Evolutionary conservation across 2,329 filamentous ascomycete species (phyloP).

Genomic region (Fusarium sp.): DNA sequence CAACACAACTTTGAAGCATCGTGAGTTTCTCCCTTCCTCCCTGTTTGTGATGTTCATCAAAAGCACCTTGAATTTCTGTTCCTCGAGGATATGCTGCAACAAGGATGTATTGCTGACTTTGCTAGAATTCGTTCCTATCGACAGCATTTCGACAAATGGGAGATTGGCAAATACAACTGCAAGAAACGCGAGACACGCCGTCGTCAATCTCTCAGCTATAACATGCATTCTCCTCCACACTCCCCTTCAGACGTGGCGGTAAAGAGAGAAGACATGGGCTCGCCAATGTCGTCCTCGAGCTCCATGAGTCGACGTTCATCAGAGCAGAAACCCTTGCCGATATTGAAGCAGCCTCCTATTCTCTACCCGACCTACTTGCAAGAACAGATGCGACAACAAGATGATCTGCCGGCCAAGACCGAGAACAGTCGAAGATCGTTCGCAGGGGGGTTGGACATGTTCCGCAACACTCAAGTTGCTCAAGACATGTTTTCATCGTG

Average conservation of each 20-base stretch:
- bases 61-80: neutral
- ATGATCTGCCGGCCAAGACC: conserved; percentile 17
- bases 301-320: conserved; percentile 31
- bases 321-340: conserved; percentile 36
- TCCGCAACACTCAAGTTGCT: conserved; percentile 7
- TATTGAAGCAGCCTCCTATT: conserved; percentile 10
- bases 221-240: conserved; percentile 33
- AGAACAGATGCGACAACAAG: conserved; percentile 7
- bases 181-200: conserved; percentile 48
- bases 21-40: conserved; percentile 45
- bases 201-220: conserved; percentile 16
- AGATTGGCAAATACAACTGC: conserved; percentile 62
- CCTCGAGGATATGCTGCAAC: neutral
- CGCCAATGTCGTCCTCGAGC: conserved; percentile 29
- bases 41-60: neutral
- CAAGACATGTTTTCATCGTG: conserved; percentile 31
- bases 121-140: conserved; percentile 60
- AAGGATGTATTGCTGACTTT: conserved; percentile 9
- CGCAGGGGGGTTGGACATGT: conserved; percentile 17
- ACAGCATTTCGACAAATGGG: conserved; percentile 62
- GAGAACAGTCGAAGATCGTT: conserved; percentile 7
- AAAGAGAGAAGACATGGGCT: conserved; percentile 5
- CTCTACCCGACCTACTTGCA: conserved; percentile 16
- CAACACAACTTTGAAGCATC: conserved; percentile 58
- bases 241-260: conserved; percentile 19